Base-by-base conservation (phyloP, 2,329 filamentous ascomycete species). In the Stachybotrys echinatus region DNA sequence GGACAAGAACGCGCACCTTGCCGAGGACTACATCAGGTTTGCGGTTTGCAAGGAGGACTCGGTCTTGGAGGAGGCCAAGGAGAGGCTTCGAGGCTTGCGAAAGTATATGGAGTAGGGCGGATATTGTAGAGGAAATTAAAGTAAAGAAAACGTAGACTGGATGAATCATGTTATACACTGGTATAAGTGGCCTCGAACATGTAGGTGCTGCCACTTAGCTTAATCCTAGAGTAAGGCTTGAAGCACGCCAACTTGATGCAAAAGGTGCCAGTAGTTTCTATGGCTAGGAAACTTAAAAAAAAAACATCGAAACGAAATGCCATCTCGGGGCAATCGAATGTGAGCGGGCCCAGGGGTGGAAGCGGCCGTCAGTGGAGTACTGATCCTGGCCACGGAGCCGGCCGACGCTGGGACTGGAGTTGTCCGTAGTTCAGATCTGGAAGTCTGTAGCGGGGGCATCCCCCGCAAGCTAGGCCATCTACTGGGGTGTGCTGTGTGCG, bases 41-140 rank as follows among this genome's bases (percentile, higher is more conserved):
- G 94, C 94, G 0, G 91, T 99, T 2, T 99, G 94, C 75, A 99
- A 99, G 76, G 83, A 92, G 31, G 91, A 99, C 63, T 82, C 89
- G 42, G 83, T 97, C 37, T 70, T 94, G 20, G 88, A 92, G 66
- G 80, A 80, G 49, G 89, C 89, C 3, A 92, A 92, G 76, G 81
- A 88, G 65, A 74, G 88, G 52, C 69, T 94, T 58, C 76, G 86
- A 54, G 86, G 84, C 0, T 59, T 92, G 70, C 89, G 82, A 75
- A 84, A 84, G 71, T 90, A 85, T 58, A 87, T 90, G 52, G 47
- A 58, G 51, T 48, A 61, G 44, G n/a, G n/a, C n/a, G n/a, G n/a
- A n/a, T n/a, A 43, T 12, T 22, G 3, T 34, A 34, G 27, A 34
- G 27, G 10, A 34, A 5, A 34, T 10, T 5, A 10, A 14, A 10